These are phyloP conservation scores for Eucalyptus sideroxylon DNA, from an alignment of 345 rosid species.

Conservation along the genomic window DNA sequence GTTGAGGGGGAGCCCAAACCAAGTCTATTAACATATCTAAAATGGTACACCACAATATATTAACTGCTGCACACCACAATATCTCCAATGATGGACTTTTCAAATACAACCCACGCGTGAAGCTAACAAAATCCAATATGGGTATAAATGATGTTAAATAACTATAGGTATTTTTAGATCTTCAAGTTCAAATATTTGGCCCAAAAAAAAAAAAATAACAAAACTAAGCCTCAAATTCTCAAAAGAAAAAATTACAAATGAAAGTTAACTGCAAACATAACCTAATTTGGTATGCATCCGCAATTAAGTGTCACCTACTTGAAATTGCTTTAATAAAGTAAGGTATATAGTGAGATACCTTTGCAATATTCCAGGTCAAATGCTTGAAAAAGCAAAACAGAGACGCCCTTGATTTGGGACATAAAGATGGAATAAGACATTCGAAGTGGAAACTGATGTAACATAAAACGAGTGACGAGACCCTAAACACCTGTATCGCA, in stretches of 20 bases:
- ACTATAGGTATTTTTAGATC: not conserved
- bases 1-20: not conserved
- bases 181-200: not conserved
- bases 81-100: not conserved
- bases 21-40: not conserved
- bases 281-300: not conserved
- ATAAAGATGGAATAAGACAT: not conserved
- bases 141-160: not conserved
- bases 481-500: not conserved
- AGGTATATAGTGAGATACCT: not conserved
- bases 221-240: not conserved
- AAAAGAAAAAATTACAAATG: not conserved
- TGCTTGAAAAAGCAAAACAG: not conserved
- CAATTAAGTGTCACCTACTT: not conserved
- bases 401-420: not conserved
- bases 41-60: not conserved
- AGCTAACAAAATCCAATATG: not conserved
- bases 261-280: not conserved
- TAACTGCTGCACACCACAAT: fast-evolving
- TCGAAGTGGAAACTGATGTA: not conserved
- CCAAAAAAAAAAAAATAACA: not conserved
- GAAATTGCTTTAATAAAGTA: not conserved
- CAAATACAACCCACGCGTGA: fast-evolving
- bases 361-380: not conserved
- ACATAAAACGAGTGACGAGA: not conserved